Evolutionary conservation across 768 basidiomycete genomes (phyloP).

Genomic region (Naganishia friedmannii): DNA sequence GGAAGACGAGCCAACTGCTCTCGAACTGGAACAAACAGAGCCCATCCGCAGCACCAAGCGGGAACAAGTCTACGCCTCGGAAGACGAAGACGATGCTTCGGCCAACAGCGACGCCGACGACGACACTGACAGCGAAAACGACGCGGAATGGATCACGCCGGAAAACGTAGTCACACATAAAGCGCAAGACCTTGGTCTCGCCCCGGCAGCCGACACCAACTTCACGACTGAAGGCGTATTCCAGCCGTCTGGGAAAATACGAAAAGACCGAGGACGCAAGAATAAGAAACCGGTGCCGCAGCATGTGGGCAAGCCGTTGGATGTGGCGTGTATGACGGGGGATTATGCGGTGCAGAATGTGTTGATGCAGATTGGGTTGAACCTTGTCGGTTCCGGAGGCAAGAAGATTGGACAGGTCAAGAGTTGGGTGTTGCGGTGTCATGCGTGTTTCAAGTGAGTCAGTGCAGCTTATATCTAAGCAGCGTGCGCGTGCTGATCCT

Average conservation of each 20-base stretch:
- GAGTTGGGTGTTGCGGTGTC: conserved; percentile 93
- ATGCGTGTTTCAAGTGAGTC: conserved; percentile 97
- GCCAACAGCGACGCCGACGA: conserved; percentile 72
- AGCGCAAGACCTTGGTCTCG: conserved; percentile 76
- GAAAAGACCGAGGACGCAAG: conserved; percentile 7
- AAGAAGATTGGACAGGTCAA: conserved; percentile 85
- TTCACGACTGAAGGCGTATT: conserved; percentile 2
- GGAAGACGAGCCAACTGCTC: neutral
- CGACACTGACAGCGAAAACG: conserved; percentile 68
- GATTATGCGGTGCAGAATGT: conserved; percentile 99
- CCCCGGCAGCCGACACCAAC: conserved; percentile 58
- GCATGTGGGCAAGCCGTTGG: conserved; percentile 51
- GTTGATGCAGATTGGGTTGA: conserved; percentile 86
- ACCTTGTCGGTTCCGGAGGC: conserved; percentile 82
- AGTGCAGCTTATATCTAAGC: neutral
- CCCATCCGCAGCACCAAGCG: neutral
- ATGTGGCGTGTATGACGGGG: conserved; percentile 89
- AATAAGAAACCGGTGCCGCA: conserved; percentile 28
- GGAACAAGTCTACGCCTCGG: conserved; percentile 8
- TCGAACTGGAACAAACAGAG: neutral
- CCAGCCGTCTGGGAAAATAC: neutral
- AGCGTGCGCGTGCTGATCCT: neutral
- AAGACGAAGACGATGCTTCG: conserved; percentile 42
- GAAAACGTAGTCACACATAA: conserved; percentile 80
- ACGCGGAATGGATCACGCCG: conserved; percentile 97